These are phyloP conservation scores for Russula emetica DNA, from an alignment of 768 basidiomycete species.

Conservation along the genomic window DNA sequence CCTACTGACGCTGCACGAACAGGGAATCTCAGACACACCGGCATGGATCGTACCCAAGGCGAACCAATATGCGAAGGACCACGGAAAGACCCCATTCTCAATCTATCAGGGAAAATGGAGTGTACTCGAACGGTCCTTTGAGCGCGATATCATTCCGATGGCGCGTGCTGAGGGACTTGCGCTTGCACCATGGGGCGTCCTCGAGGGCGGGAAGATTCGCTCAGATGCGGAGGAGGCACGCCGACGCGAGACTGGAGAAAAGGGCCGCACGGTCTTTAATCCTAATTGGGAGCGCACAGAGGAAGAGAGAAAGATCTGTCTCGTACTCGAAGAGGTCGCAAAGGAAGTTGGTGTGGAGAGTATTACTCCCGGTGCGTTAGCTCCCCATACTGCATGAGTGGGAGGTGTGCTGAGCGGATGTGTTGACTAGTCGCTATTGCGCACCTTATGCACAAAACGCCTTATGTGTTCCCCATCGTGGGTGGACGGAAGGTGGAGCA, in stretches of 20 bases:
- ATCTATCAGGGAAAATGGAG: slow-evolving; percentile 42
- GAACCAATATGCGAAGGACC: slow-evolving; percentile 39
- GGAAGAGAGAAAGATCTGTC: slow-evolving; percentile 22
- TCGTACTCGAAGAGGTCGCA: slow-evolving; percentile 43
- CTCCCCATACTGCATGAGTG: background rate
- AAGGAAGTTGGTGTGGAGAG: slow-evolving; percentile 45
- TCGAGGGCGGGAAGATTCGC: slow-evolving; percentile 40
- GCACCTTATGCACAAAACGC: slow-evolving; percentile 52
- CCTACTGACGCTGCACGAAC: background rate
- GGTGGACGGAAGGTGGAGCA: slow-evolving; percentile 53
- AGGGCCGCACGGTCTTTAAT: slow-evolving; percentile 33
- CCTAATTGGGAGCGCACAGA: slow-evolving; percentile 23
- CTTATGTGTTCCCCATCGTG: slow-evolving; percentile 50
- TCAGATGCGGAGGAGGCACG: slow-evolving; percentile 39
- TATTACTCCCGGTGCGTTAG: slow-evolving; percentile 43
- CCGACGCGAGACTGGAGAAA: slow-evolving; percentile 34
- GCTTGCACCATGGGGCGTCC: slow-evolving; percentile 42
- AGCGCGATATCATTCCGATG: slow-evolving; percentile 39
- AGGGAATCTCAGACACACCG: slow-evolving; percentile 33
- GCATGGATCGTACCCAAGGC: slow-evolving; percentile 40
- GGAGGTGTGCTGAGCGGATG: background rate
- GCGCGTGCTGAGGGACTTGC: slow-evolving; percentile 34
- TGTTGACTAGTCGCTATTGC: slow-evolving; percentile 45
- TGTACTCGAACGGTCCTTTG: slow-evolving; percentile 37
- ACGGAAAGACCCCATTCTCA: slow-evolving; percentile 41